Conservation (phyloP, 257 asterid genomes). For the Penstemon barbatus region DNA sequence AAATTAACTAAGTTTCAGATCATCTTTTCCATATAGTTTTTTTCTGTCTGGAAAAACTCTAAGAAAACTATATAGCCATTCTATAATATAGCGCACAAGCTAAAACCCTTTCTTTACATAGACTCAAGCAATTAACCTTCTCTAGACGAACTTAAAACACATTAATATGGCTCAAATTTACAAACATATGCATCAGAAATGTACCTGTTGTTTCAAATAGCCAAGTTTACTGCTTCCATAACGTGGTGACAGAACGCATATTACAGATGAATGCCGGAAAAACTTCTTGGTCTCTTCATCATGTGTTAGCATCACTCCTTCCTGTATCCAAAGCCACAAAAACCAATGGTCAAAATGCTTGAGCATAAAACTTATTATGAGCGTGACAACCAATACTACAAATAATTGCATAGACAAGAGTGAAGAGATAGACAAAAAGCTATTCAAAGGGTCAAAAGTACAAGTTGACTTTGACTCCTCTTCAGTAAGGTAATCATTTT, state of each 20-base stretch:
- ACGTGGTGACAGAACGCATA: conserved; percentile 84
- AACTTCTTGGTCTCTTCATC: conserved; percentile 92
- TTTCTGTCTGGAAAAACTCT: conserved; percentile 2
- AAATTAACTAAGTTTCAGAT: conserved; percentile 8
- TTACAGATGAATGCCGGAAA: conserved; percentile 82
- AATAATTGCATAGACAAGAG: conserved; percentile 17
- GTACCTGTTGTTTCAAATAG: conserved; percentile 78
- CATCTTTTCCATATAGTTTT: neutral
- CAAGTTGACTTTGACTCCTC: conserved; percentile 19
- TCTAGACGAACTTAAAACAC: conserved; percentile 1
- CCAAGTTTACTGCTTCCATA: conserved; percentile 83
- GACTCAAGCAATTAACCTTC: conserved; percentile 5
- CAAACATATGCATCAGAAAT: conserved; percentile 26
- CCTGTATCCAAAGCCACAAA: conserved; percentile 51
- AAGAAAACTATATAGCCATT: conserved; percentile 1
- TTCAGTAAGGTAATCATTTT: conserved; percentile 6
- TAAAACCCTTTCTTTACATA: neutral
- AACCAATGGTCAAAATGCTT: conserved; percentile 16
- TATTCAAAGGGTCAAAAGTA: conserved; percentile 8
- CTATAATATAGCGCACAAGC: neutral
- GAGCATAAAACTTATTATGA: conserved; percentile 15
- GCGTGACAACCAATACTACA: conserved; percentile 18
- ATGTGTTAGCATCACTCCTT: conserved; percentile 84
- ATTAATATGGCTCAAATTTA: conserved; percentile 14
- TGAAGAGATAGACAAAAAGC: neutral